Evolutionary conservation across 257 asterid genomes (phyloP).

Genomic region (Leonotis leonurus): DNA sequence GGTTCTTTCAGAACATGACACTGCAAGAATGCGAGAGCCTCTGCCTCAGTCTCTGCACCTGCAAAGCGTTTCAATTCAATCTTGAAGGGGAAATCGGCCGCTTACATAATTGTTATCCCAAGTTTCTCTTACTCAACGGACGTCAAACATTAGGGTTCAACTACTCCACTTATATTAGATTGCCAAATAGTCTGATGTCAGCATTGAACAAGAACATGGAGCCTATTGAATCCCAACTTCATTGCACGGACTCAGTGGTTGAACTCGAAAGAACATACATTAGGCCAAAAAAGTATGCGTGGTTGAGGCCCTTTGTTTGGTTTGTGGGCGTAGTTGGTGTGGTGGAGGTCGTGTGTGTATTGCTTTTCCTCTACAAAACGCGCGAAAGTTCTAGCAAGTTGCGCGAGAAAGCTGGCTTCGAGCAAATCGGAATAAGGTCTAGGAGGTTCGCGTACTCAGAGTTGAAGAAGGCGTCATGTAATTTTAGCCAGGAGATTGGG

Average conservation of each 20-base stretch:
- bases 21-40: background rate
- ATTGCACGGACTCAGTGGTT: background rate
- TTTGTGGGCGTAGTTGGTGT: background rate
- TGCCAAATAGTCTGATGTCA: background rate
- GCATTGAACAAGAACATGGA: background rate
- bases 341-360: background rate
- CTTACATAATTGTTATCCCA: background rate
- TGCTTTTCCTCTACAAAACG: background rate
- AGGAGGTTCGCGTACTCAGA: background rate
- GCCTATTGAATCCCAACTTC: background rate
- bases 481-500: background rate
- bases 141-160: background rate
- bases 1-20: background rate
- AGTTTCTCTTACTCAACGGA: background rate
- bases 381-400: background rate
- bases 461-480: background rate
- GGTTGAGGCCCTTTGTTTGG: background rate
- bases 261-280: background rate
- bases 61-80: background rate
- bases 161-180: background rate
- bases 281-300: background rate
- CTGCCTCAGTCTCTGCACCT: background rate
- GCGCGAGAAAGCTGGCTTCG: background rate
- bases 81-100: background rate
- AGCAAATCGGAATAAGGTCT: background rate